Conservation (phyloP, 2,329 filamentous ascomycete species). For the Fusarium nisikadoi region DNA sequence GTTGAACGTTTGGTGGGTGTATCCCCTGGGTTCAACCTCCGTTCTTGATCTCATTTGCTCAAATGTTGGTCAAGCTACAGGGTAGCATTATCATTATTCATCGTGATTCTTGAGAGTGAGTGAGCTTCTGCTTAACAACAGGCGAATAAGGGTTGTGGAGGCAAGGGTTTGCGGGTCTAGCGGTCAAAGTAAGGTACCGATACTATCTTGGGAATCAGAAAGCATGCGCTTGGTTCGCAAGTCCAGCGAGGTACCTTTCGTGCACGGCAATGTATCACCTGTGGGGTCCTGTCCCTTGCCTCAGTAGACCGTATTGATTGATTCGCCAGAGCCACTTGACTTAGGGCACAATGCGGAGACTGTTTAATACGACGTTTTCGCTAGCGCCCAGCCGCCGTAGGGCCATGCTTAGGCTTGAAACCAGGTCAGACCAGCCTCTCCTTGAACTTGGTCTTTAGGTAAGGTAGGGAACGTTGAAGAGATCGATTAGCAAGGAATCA, state of each 20-base stretch:
- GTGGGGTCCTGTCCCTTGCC: conserved; percentile 17
- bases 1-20: background rate
- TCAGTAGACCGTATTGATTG: conserved; percentile 32
- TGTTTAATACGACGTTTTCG: conserved; percentile 39
- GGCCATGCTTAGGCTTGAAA: conserved; percentile 33
- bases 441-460: conserved; percentile 2
- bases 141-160: conserved; percentile 21
- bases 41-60: background rate
- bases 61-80: conserved; percentile 5
- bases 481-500: conserved; percentile 6
- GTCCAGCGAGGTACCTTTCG: conserved; percentile 22
- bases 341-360: conserved; percentile 33
- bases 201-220: conserved; percentile 29
- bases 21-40: background rate
- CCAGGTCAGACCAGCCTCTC: conserved; percentile 13
- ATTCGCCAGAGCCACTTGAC: conserved; percentile 21
- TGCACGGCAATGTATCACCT: conserved; percentile 27
- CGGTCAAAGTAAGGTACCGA: conserved; percentile 33
- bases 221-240: conserved; percentile 5
- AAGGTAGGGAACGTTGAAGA: background rate
- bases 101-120: conserved; percentile 14
- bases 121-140: conserved; percentile 8
- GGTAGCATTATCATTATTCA: conserved; percentile 11
- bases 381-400: conserved; percentile 30
- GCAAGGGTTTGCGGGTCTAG: conserved; percentile 11